Percentiles rank a stretch among this genome's conserved stretches.
These are phyloP conservation scores for Cicer judaicum DNA, from an alignment of 306 rosid genomes.

Conservation along the genomic window DNA sequence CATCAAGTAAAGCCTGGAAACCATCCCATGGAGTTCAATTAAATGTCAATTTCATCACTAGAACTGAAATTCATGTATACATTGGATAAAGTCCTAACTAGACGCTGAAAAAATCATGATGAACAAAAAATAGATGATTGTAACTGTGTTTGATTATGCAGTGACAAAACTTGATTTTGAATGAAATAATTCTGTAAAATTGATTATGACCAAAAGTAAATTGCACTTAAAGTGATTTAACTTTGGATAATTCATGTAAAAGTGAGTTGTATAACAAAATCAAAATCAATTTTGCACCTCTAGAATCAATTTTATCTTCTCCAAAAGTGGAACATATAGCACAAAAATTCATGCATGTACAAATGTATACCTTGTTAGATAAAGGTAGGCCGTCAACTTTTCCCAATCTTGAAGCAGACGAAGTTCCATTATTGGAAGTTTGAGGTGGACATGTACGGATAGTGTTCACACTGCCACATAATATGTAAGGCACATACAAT, in stretches of 20 bases:
- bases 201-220: too few relatives aligned
- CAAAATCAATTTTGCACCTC: too few relatives aligned
- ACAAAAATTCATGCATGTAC: conserved; percentile 1
- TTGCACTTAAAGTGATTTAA: too few relatives aligned
- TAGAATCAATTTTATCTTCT: too few relatives aligned
- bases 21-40: conserved; percentile 25
- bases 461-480: conserved; percentile 80
- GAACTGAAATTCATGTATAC: conserved; percentile 16
- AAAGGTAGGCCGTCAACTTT: conserved; percentile 78
- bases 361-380: conserved; percentile 72
- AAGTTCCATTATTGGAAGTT: conserved; percentile 66
- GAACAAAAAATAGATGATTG: conserved; percentile 26
- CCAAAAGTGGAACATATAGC: conserved; percentile 13
- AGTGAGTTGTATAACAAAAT: too few relatives aligned
- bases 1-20: conserved; percentile 16
- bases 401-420: conserved; percentile 72
- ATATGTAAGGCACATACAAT: conserved; percentile 2
- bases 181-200: too few relatives aligned
- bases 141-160: neutral
- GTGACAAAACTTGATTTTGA: too few relatives aligned
- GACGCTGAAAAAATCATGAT: conserved; percentile 6
- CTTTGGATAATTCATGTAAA: too few relatives aligned
- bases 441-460: conserved; percentile 98
- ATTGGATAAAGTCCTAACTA: conserved; percentile 23
- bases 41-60: conserved; percentile 24